These are phyloP conservation scores for Aspergillus taichungensis DNA, from an alignment of 495 filamentous ascomycete species.

Conservation along the genomic window DNA sequence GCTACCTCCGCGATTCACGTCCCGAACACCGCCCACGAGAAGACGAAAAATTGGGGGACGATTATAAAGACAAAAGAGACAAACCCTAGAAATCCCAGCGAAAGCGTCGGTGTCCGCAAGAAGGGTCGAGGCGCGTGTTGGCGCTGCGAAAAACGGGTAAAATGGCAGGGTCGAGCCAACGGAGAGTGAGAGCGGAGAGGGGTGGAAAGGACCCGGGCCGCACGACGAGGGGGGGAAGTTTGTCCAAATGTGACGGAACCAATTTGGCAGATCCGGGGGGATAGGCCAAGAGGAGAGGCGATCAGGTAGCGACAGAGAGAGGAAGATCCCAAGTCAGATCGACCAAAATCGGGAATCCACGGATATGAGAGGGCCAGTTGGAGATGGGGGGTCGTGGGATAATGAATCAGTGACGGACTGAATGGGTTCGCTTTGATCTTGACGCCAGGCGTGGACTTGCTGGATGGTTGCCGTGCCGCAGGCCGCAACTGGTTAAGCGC, in stretches of 20 bases:
- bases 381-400: constrained; percentile 24
- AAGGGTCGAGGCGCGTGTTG: constrained; percentile 3
- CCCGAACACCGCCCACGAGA: constrained; percentile 7
- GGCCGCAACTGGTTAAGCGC: constrained; percentile 41
- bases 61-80: constrained; percentile 12
- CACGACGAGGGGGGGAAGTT: constrained; percentile 17
- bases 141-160: constrained; percentile 14
- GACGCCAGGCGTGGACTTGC: constrained; percentile 24
- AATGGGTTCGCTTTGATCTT: constrained; percentile 22
- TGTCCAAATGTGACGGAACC: constrained; percentile 3
- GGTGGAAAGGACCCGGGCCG: constrained; percentile 29
- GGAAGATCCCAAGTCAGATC: constrained; percentile 5
- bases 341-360: constrained; percentile 15
- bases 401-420: constrained; percentile 20
- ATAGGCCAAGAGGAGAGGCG: constrained; percentile 5
- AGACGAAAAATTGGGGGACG: constrained; percentile 12
- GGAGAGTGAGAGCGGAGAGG: constrained; percentile 26
- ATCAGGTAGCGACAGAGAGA: constrained; percentile 4
- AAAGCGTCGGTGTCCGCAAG: neutral
- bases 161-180: constrained; percentile 10
- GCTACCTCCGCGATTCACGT: neutral
- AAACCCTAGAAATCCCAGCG: neutral
- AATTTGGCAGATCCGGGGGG: constrained; percentile 8
- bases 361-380: constrained; percentile 17
- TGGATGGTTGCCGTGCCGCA: constrained; percentile 38